Conservation (phyloP, 2,329 filamentous ascomycete species). For the Aureobasidium sp. region DNA sequence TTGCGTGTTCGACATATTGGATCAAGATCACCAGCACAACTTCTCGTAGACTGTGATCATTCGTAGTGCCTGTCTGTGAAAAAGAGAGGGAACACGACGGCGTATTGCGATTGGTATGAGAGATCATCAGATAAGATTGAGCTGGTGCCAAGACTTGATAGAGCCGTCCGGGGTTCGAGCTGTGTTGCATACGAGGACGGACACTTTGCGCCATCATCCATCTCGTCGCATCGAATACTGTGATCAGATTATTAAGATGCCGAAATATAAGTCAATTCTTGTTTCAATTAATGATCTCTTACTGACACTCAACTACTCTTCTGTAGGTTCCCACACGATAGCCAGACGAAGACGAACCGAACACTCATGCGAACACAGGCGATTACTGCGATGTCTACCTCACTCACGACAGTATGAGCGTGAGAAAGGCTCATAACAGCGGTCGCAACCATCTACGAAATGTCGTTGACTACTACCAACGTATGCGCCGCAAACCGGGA, state of each 20-base stretch:
- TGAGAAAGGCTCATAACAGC: constrained; percentile 96
- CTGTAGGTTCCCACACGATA: constrained; percentile 16
- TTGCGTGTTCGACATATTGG: constrained; percentile 18
- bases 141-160: not conserved
- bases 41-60: not conserved
- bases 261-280: constrained; percentile 21
- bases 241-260: constrained; percentile 16
- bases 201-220: not conserved
- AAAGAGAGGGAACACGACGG: no score
- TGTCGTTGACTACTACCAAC: constrained; percentile 97
- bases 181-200: not conserved
- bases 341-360: not conserved
- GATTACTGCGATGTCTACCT: constrained; percentile 99
- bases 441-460: constrained; percentile 95
- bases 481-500: constrained; percentile 37
- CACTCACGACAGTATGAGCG: constrained; percentile 99
- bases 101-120: not conserved
- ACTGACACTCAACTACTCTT: constrained; percentile 21
- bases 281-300: not conserved
- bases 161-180: not conserved
- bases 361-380: constrained; percentile 31
- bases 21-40: not conserved
- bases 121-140: not conserved
- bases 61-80: no score
- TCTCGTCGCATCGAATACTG: not conserved